Base-by-base conservation (phyloP, 1,284 basidiomycete species). In the Anthracocystis panici-leucophaei region DNA sequence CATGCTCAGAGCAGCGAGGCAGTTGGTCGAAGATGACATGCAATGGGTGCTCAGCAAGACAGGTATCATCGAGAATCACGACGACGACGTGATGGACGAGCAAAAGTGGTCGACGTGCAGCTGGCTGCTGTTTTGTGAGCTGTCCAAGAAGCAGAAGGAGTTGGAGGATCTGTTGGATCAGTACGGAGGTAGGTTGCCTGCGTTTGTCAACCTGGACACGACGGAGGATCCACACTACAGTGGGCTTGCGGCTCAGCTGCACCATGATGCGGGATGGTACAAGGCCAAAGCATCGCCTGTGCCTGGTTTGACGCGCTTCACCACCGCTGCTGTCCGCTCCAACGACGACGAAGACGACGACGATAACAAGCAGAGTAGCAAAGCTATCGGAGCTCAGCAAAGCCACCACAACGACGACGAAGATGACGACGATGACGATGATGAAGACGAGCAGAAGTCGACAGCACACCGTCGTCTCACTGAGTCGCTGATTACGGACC, bases 1-100 rank as follows among this genome's bases (percentile, higher is more conserved):
- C 38, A 78, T 83, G 65, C 60, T 78, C 25, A 53, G 65, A 3
- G 80, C 81, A 0, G 74, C 73, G 1, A 59, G 75, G 14, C 81
- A 82, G 64, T 55, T 82, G 42, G 75, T 82, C 10, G 80, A 82
- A 46, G 81, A 82, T 44, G 81, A 82, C 57, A 72, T 77, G 69
- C 76, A 81, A 41, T 82, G 80, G 80, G 56, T 82, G 23, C 71
- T 82, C 51, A 78, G 75, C 61, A 82, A 82, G 67, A 83, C 81
- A n/a, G 78, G 78, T 16, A 79, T 83, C 60, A 83, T 83, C 41
- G 77, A 81, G 54, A 80, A 82, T 40, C 81, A 82, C 42, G 81
- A 82, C 44, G 81, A 82, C 41, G 81, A 81, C 56, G 81, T 81
- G 48, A 82, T 82, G 81, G 81, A 82, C 60, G 81, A 82, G 65